A percentile compares a stretch with the other conserved stretches of the same genome.
These are phyloP conservation scores for Suillus occidentalis DNA, from an alignment of 768 basidiomycete species.

Conservation along the genomic window DNA sequence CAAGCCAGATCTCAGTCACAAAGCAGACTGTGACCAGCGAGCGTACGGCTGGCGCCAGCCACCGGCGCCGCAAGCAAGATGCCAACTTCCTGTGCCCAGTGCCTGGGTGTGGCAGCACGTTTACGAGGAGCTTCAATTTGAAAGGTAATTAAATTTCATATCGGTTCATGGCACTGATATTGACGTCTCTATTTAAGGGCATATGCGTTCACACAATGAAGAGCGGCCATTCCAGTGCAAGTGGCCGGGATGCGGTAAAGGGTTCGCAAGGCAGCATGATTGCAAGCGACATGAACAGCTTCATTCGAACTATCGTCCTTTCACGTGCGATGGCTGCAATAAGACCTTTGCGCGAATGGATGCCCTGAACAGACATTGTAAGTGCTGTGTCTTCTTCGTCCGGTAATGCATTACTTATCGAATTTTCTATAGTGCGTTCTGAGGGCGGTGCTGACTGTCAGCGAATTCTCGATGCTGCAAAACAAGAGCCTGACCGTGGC, in stretches of 20 bases:
- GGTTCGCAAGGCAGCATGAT: constrained; percentile 93
- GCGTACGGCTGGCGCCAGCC: constrained; percentile 84
- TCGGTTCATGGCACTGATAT: constrained; percentile 10
- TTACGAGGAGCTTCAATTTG: constrained; percentile 91
- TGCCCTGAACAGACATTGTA: constrained; percentile 89
- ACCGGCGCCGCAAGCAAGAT: constrained; percentile 83
- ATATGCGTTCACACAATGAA: constrained; percentile 91
- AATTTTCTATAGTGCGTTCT: constrained; percentile 57
- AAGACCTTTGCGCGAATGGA: constrained; percentile 96
- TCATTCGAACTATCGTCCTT: constrained; percentile 90
- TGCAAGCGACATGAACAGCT: constrained; percentile 96
- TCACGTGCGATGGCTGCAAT: constrained; percentile 88
- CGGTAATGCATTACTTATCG: neutral
- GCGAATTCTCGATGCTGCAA: constrained; percentile 37
- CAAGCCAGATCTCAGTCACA: constrained; percentile 34
- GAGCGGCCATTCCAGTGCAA: constrained; percentile 94
- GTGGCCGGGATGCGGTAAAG: constrained; percentile 93
- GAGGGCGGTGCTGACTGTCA: constrained; percentile 82
- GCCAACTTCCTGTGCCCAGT: constrained; percentile 85
- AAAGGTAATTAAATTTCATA: constrained; percentile 56
- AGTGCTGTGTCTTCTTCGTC: constrained; percentile 35
- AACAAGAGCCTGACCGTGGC: constrained; percentile 23
- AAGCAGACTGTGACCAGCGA: constrained; percentile 90
- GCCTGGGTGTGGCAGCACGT: constrained; percentile 82
- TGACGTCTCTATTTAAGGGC: constrained; percentile 49